A percentile compares a stretch with the other conserved stretches of the same genome.
phyloP scores from a whole-genome alignment of 2,329 filamentous ascomycete species.

The Pseudogymnoascus sp. region DNA sequence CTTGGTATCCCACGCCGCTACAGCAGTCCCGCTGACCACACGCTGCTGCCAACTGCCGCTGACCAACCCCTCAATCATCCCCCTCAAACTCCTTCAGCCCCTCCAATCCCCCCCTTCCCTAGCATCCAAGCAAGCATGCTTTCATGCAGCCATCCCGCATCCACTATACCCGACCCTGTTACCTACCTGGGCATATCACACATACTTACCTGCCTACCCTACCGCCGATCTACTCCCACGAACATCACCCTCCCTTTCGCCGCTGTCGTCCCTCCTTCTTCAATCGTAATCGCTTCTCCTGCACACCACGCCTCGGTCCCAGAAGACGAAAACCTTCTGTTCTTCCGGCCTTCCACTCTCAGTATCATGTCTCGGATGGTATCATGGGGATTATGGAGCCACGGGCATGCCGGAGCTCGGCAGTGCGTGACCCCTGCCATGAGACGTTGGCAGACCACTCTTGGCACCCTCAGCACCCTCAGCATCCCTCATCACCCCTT shows the following conservation, averaged over 20 bases:
- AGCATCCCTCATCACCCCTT: not conserved
- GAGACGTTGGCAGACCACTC: not conserved
- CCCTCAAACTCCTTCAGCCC: not conserved
- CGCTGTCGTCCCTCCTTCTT: not conserved
- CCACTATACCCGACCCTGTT: not conserved
- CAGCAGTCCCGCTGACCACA: not conserved
- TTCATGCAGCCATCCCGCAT: not conserved
- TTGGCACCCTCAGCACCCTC: not conserved
- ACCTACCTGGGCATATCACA: not conserved
- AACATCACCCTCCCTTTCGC: not conserved
- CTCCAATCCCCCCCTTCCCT: not conserved
- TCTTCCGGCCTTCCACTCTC: not conserved
- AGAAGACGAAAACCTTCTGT: not conserved
- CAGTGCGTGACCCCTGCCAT: conserved; percentile 3
- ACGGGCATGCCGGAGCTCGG: not conserved
- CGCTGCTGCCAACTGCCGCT: not conserved
- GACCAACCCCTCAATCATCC: not conserved
- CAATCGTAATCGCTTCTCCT: not conserved
- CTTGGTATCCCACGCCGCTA: not conserved
- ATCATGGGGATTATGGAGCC: conserved; percentile 2
- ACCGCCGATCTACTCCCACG: not conserved
- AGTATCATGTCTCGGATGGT: not conserved
- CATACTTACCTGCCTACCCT: not conserved
- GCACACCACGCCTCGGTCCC: not conserved
- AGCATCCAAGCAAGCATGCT: not conserved